A percentile compares a stretch with the other conserved stretches of the same genome.
phyloP scores from a whole-genome alignment of 163 green algal genomes.

The Scenedesmus sp. region DNA sequence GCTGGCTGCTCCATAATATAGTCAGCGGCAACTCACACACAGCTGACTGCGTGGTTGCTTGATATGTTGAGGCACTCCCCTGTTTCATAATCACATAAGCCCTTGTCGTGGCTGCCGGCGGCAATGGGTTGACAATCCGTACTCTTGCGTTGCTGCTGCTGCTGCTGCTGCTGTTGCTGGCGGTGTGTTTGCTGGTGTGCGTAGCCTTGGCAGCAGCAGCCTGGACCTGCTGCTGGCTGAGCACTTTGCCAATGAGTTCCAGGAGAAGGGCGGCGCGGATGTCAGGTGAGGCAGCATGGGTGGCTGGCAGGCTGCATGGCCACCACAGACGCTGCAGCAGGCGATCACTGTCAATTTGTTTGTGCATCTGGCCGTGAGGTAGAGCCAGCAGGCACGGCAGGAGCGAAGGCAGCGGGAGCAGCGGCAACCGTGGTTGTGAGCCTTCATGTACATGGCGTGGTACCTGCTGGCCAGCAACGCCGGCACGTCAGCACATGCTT shows the following conservation, averaged over 20 bases:
- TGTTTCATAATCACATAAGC: too few relatives aligned
- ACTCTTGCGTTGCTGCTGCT: conserved; percentile 8
- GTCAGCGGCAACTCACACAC: too few relatives aligned
- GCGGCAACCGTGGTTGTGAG: background rate
- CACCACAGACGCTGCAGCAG: background rate
- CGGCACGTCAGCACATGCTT: too few relatives aligned
- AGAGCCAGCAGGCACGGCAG: background rate
- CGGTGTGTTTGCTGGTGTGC: background rate
- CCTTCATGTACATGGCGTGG: too few relatives aligned
- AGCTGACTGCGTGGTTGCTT: too few relatives aligned
- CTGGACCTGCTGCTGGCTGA: conserved; percentile 90
- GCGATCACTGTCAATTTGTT: too few relatives aligned
- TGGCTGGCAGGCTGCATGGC: background rate
- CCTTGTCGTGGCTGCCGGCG: too few relatives aligned
- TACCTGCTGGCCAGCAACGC: too few relatives aligned
- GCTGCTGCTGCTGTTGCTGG: background rate
- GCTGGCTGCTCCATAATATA: too few relatives aligned
- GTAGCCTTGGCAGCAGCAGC: conserved; percentile 75
- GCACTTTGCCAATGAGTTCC: conserved; percentile 92
- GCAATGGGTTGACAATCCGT: too few relatives aligned
- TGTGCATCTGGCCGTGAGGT: too few relatives aligned
- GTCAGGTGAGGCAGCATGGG: conserved; percentile 43
- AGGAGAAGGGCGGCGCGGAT: conserved; percentile 76
- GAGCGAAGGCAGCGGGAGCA: background rate
- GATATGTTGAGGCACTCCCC: too few relatives aligned